Evolutionary conservation across 2,329 filamentous ascomycete genomes (phyloP).

Genomic region (Domatiomyces catenatus): DNA sequence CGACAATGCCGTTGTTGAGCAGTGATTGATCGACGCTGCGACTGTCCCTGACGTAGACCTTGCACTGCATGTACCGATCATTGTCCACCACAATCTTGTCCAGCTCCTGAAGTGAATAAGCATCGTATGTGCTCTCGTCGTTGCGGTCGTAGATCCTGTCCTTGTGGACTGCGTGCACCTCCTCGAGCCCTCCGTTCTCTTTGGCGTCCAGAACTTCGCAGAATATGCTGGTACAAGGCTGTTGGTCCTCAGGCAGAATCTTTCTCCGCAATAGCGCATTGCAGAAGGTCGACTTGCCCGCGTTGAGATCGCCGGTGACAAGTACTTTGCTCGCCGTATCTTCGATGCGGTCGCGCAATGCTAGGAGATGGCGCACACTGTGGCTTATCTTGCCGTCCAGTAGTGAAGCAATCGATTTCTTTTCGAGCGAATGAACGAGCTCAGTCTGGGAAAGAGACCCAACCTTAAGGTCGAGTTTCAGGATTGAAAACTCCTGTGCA

Average conservation of each 20-base stretch:
- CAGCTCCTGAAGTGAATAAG: constrained; percentile 60
- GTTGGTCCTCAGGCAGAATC: constrained; percentile 87
- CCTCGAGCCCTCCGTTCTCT: constrained; percentile 80
- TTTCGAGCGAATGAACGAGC: constrained; percentile 86
- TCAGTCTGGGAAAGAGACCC: constrained; percentile 75
- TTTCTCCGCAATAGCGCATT: constrained; percentile 90
- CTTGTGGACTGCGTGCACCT: constrained; percentile 88
- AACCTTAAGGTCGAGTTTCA: constrained; percentile 89
- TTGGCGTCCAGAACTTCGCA: constrained; percentile 88
- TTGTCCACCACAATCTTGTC: constrained; percentile 87
- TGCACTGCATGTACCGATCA: constrained; percentile 80
- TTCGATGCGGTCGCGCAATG: constrained; percentile 82
- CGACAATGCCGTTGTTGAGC: constrained; percentile 92
- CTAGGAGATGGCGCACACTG: constrained; percentile 77
- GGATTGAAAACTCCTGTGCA: constrained; percentile 83
- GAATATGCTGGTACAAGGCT: constrained; percentile 96
- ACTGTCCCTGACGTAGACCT: constrained; percentile 87
- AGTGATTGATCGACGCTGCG: constrained; percentile 82
- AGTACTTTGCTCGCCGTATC: constrained; percentile 95
- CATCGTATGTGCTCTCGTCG: constrained; percentile 87
- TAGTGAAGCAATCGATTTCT: constrained; percentile 73
- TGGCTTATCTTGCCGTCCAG: constrained; percentile 89
- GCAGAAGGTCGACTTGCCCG: constrained; percentile 96
- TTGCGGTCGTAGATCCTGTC: constrained; percentile 66
- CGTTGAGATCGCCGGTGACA: constrained; percentile 89